Evolutionary conservation across 805 yeast genomes (phyloP), one percentile per base, ranked within the genome.

Genomic region (Ogataea trehaloabstinens): DNA sequence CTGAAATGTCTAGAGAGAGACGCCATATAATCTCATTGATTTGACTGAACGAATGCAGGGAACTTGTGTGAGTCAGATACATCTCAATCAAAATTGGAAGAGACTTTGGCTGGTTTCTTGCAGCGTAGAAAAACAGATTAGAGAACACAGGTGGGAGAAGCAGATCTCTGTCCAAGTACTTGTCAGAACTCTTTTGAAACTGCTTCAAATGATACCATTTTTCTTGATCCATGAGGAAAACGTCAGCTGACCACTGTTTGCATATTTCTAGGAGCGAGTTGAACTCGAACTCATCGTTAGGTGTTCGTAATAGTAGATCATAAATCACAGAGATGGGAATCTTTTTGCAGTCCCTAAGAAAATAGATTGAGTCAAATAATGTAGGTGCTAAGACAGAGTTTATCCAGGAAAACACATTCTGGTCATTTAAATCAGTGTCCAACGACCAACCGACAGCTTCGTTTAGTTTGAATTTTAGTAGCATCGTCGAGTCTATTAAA

Each of bases 1-100:
- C 61, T 1, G 63, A 45, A 21, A 54, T 47, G 34, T 61, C 64
- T 22, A 53, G 36, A 5, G 63, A 51, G 10, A 58, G 42, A 11
- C 44, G 31, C 66, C 66, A 61, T 6, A 60, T 42, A 19, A 58
- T 42, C 39, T 61, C 64, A 25, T 53, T 43, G 2, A 58, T 36
- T 31, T 59, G 64, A 5, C 39, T 45, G 10, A 55, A 18, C 10
- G 52, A 27, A 13, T 38, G 43, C 5, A 35, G 32, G 6, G 45
- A 38, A 20, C 42, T 21, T 13, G 37, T 39, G 13, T 48, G 37
- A 17, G 38, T 33, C 10, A 56, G 35, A 29, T 35, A 58, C 4
- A 44, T 30, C 21, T 46, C 51, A 12, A 56, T 28, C 6, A 60
- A 30, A 4, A 25, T 19, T 2, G 57, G 58, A 24, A 60, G 44